phyloP scores from a whole-genome alignment of 495 filamentous ascomycete species.

The Beverwykella pulmonaria region DNA sequence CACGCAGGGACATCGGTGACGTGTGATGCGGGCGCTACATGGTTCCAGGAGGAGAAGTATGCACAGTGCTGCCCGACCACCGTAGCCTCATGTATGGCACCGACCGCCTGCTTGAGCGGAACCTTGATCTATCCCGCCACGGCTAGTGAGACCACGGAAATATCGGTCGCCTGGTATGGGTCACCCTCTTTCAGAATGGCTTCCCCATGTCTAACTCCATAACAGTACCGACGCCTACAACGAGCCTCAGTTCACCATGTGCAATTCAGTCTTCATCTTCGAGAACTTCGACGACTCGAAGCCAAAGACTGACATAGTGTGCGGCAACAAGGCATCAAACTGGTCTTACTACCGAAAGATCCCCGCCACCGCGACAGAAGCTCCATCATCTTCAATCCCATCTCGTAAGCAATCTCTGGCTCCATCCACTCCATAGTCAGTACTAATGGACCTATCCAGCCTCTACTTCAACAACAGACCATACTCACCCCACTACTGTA shows the following conservation, averaged over 20 bases:
- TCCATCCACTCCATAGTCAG: background rate
- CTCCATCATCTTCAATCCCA: background rate
- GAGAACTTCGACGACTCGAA: slow-evolving; percentile 25
- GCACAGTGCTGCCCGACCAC: slow-evolving; percentile 33
- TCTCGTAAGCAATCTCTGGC: background rate
- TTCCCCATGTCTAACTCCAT: background rate
- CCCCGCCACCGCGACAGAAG: slow-evolving; percentile 17
- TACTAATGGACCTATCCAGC: background rate
- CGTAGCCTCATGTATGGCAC: slow-evolving; percentile 21
- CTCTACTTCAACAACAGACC: background rate
- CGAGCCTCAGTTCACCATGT: slow-evolving; percentile 14
- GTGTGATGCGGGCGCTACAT: slow-evolving; percentile 26
- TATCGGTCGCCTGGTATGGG: slow-evolving; percentile 31
- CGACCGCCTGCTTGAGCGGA: slow-evolving; percentile 27
- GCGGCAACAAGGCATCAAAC: slow-evolving; percentile 14
- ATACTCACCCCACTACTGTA: background rate
- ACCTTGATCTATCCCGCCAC: slow-evolving; percentile 29
- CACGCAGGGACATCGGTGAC: slow-evolving; percentile 14
- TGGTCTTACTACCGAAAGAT: slow-evolving; percentile 30
- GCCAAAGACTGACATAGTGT: slow-evolving; percentile 29
- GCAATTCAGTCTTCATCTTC: slow-evolving; percentile 33
- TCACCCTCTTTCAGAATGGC: background rate
- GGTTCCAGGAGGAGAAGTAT: slow-evolving; percentile 32
- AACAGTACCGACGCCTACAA: slow-evolving; percentile 26
- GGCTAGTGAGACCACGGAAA: slow-evolving; percentile 8